phyloP scores from a whole-genome alignment of 2,329 filamentous ascomycete species.

The Colletotrichum sp. region DNA sequence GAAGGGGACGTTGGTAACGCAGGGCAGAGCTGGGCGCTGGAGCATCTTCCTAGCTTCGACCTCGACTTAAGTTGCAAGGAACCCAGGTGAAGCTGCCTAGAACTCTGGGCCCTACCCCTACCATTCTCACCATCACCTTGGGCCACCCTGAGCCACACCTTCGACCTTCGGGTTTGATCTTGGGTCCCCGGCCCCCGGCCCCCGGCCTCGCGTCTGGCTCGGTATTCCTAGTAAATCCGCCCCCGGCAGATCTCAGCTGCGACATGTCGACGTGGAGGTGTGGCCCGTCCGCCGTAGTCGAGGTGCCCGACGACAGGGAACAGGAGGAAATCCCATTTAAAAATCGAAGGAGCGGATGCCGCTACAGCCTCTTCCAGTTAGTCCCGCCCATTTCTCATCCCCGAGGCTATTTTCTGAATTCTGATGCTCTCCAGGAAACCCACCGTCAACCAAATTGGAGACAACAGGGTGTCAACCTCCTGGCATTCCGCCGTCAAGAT shows the following conservation, averaged over 20 bases:
- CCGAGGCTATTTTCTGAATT: slow-evolving; percentile 6
- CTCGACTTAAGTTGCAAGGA: not conserved
- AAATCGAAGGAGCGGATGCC: slow-evolving; percentile 7
- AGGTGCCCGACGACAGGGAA: slow-evolving; percentile 12
- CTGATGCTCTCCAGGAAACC: slow-evolving; percentile 10
- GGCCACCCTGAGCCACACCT: not conserved
- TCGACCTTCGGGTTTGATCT: not conserved
- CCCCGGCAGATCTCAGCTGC: slow-evolving; percentile 18
- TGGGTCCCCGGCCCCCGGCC: not conserved
- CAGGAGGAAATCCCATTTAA: slow-evolving; percentile 11
- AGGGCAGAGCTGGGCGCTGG: not conserved
- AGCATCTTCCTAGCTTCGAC: not conserved
- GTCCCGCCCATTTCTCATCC: not conserved
- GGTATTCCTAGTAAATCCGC: slow-evolving; percentile 19
- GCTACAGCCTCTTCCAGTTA: slow-evolving; percentile 9
- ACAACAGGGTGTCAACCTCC: not conserved
- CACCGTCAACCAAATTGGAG: not conserved
- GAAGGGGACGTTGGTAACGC: not conserved
- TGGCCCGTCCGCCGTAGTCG: not conserved
- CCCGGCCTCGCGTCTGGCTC: slow-evolving; percentile 16
- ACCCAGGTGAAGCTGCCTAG: slow-evolving; percentile 3
- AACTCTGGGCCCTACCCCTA: not conserved
- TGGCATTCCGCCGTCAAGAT: not conserved
- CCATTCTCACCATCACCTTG: not conserved
- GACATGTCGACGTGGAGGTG: slow-evolving; percentile 4